Percentiles rank a stretch among this genome's conserved stretches.
Conservation (phyloP, 192 early-diverging fungal genomes). For the Spizellomyces sp. region DNA sequence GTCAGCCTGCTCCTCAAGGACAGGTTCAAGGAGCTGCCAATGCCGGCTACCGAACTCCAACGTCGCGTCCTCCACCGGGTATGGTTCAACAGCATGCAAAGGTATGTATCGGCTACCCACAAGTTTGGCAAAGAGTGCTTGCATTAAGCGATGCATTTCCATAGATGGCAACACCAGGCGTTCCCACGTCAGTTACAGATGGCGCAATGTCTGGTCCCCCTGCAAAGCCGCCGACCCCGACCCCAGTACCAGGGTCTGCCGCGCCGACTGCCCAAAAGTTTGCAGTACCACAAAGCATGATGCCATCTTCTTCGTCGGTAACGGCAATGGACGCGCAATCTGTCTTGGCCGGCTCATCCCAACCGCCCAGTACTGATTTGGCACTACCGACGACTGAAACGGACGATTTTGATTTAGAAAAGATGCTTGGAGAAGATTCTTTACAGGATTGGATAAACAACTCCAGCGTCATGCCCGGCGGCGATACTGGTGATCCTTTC, state of each 20-base stretch:
- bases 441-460: background rate
- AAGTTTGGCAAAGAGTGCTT: too few species aligned
- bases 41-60: background rate
- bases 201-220: too few species aligned
- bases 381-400: background rate
- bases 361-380: background rate
- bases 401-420: conserved; percentile 3
- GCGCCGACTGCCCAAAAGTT: background rate
- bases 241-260: background rate
- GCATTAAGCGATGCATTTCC: too few species aligned
- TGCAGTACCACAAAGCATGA: background rate
- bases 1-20: background rate
- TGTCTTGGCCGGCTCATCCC: background rate
- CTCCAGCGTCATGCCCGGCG: background rate
- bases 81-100: too few species aligned
- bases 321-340: background rate
- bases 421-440: background rate
- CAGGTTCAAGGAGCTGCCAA: background rate
- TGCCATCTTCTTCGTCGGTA: background rate
- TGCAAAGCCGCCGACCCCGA: background rate
- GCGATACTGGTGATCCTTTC: background rate
- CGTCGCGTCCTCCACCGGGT: background rate
- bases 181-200: too few species aligned
- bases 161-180: too few species aligned
- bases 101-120: too few species aligned